Evolutionary conservation across 257 asterid genomes (phyloP).

Genomic region (Capsicum pubescens): DNA sequence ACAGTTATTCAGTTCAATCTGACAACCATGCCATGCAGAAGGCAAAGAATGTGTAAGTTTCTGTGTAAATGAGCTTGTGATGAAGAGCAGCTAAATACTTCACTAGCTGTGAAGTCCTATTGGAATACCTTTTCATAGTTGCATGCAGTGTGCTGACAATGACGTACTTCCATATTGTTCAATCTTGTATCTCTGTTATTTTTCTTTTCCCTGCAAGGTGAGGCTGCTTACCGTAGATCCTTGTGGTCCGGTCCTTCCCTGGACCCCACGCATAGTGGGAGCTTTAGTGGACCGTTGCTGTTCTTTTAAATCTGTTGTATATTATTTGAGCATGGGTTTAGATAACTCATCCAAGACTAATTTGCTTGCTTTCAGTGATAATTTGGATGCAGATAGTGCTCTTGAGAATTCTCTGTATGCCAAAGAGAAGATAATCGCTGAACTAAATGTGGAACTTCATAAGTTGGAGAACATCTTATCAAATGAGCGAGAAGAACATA

Average conservation of each 20-base stretch:
- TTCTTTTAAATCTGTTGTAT: neutral
- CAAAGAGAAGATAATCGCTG: constrained; percentile 94
- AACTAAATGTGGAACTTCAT: constrained; percentile 89
- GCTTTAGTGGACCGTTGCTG: too few species aligned
- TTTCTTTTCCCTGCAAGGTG: neutral
- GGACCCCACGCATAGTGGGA: too few species aligned
- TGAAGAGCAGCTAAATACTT: neutral
- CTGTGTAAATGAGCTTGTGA: constrained; percentile 24
- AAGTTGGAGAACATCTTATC: constrained; percentile 82
- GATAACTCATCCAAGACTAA: constrained; percentile 26
- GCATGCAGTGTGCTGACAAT: neutral
- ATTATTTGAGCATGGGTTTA: constrained; percentile 6
- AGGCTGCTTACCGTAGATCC: too few species aligned
- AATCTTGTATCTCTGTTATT: constrained; percentile 19
- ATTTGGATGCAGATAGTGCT: constrained; percentile 65
- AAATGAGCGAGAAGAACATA: constrained; percentile 76
- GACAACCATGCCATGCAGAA: constrained; percentile 3
- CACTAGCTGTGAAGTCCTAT: constrained; percentile 14
- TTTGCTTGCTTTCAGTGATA: constrained; percentile 64
- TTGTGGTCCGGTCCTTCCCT: too few species aligned
- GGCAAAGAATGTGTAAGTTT: neutral
- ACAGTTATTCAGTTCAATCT: constrained; percentile 18
- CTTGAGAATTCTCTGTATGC: constrained; percentile 90
- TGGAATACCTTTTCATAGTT: neutral
- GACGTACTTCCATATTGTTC: constrained; percentile 10